phyloP scores from a whole-genome alignment of 139 green algal genomes.

The Closterium sp. region DNA sequence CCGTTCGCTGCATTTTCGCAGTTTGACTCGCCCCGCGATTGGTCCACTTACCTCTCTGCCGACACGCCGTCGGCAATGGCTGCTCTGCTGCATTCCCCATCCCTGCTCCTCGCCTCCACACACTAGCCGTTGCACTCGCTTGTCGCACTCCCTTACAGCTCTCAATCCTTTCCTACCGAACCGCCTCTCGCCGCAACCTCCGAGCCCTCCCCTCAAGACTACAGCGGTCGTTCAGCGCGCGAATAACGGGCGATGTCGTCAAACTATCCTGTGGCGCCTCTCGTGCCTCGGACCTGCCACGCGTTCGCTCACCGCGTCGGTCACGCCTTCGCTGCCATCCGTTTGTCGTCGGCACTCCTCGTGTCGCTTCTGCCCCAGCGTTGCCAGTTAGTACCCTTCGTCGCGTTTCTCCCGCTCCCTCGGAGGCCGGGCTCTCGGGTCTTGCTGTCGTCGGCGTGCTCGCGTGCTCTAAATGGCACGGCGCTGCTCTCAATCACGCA shows the following conservation, averaged over 20 bases:
- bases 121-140: background rate
- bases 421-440: too few relatives aligned
- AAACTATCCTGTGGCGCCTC: background rate
- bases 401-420: background rate
- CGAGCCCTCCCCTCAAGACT: background rate
- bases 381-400: background rate
- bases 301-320: background rate
- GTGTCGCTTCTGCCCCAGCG: background rate
- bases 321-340: background rate
- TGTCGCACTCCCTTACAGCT: background rate
- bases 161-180: background rate
- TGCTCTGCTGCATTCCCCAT: background rate
- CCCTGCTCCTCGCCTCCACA: background rate
- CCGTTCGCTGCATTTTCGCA: background rate
- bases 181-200: background rate
- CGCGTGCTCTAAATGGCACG: background rate
- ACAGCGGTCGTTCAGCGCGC: background rate
- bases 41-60: background rate
- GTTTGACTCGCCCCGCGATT: background rate
- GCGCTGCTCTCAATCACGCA: background rate
- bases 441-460: background rate
- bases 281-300: background rate
- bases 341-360: background rate
- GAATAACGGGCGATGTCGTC: background rate
- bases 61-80: background rate